Base-by-base conservation (phyloP, 2,329 filamentous ascomycete species). In the Colletotrichum melonis region DNA sequence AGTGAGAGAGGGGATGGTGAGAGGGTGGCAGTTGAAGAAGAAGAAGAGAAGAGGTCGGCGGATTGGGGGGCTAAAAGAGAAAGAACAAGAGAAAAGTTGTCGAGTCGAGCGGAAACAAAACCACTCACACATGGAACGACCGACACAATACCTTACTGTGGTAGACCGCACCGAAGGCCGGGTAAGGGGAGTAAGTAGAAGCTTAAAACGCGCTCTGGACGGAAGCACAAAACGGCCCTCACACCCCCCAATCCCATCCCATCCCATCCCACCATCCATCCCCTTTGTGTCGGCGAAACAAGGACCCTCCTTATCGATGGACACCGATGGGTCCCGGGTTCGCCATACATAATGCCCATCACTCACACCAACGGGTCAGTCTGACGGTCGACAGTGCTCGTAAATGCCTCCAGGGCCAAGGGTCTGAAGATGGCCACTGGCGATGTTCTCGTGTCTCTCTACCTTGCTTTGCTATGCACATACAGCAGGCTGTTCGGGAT, bases 181-280 rank as follows among this genome's bases (percentile, higher is more conserved):
- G 30, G 30, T 59, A 24, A 59, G 28, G 57, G 30, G 30, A 63
- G 63, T 67, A 49, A 71, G 63, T 35, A 65, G 70, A 70, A 73
- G 70, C 70, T 73, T 73, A 70, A 73, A 73, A 60, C 67, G 55
- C 70, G 55, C 67, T 70, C 70, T 70, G 63, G 59, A 71, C 46
- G 60, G 60, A 70, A 65, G 67, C 60, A 65, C 70, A 65, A 70
- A 73, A 70, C 67, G 66, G 70, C 56, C 56, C 42, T 70, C 55
- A 57, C 66, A 62, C 67, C 55, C 30, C 42, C 22, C 46, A 35
- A 19, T 30, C 46, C 49, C 22, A 52, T 35, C 19, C 28, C 28
- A 30, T 52, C 30, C n/a, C 62, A 46, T 38, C 46, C 12, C 42
- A n/a, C 42, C n/a, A 60, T 19, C 24, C 60, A 28, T 28, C 54